Conservation (phyloP, 108 stramenopile genomes). For the Fragilariopsis cylindrus region DNA sequence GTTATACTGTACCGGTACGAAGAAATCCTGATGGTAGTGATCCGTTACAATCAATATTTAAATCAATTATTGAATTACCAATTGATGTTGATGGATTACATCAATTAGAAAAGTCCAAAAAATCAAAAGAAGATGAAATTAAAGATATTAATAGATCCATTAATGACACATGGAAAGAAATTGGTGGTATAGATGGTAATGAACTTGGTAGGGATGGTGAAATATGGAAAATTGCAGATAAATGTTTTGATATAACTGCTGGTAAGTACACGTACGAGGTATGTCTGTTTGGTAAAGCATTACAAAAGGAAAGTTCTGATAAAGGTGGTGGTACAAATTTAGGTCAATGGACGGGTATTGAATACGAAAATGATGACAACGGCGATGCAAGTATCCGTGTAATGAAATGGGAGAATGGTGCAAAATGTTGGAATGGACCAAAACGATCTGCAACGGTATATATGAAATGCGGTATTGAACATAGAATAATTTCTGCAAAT, state of each 20-base stretch:
- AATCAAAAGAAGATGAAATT: conserved; percentile 22
- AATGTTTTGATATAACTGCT: conserved; percentile 60
- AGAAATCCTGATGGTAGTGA: conserved; percentile 38
- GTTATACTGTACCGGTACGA: conserved; percentile 43
- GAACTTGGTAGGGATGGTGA: conserved; percentile 68
- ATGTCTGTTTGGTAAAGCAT: conserved; percentile 66
- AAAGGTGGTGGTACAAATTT: conserved; percentile 48
- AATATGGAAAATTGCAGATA: conserved; percentile 50
- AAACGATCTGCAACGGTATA: conserved; percentile 63
- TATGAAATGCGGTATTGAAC: conserved; percentile 72
- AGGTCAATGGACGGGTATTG: conserved; percentile 50
- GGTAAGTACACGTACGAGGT: conserved; percentile 85
- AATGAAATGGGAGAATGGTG: conserved; percentile 63
- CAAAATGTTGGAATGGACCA: conserved; percentile 88
- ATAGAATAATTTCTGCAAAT: conserved; percentile 68
- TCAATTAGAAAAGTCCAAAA: conserved; percentile 19
- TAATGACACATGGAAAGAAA: conserved; percentile 38
- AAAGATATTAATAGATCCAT: conserved; percentile 28
- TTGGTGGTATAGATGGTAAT: conserved; percentile 45
- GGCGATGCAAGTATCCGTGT: conserved; percentile 39
- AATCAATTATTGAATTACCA: conserved; percentile 22
- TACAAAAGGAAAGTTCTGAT: conserved; percentile 57
- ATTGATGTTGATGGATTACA: conserved; percentile 16
- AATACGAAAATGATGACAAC: conserved; percentile 17
- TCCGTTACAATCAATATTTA: conserved; percentile 36